phyloP scores from a whole-genome alignment of 2,329 filamentous ascomycete species.

The Hymenoscyphus occultus region DNA sequence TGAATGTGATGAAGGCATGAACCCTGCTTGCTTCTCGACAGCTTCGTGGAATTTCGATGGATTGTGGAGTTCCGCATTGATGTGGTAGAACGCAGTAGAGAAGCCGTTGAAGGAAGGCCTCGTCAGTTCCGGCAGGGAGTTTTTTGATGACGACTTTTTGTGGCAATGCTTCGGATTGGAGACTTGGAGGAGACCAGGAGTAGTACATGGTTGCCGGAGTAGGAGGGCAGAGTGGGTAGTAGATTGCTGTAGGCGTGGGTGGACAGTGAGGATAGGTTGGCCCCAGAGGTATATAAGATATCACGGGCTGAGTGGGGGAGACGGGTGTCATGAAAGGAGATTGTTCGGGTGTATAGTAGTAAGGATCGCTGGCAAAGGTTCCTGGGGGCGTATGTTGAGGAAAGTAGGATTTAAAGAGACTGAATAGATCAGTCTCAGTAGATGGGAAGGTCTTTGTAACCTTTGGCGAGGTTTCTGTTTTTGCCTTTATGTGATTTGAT shows the following conservation, averaged over 20 bases:
- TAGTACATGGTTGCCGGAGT: neutral
- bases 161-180: neutral
- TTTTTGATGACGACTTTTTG: slow-evolving; percentile 25
- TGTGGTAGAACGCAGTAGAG: slow-evolving; percentile 8
- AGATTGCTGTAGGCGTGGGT: neutral
- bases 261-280: neutral
- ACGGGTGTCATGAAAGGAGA: neutral
- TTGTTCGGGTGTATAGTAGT: neutral
- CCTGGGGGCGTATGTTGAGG: neutral
- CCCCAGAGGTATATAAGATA: neutral
- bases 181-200: neutral
- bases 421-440: neutral
- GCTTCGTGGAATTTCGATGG: slow-evolving; percentile 19
- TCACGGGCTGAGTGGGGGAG: neutral
- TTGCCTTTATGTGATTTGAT: neutral
- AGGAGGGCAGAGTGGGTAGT: neutral
- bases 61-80: slow-evolving; percentile 8
- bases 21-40: slow-evolving; percentile 17
- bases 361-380: neutral
- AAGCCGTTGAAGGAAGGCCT: slow-evolving; percentile 14
- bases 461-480: neutral
- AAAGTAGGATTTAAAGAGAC: neutral
- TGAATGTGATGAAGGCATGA: slow-evolving; percentile 25
- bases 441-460: neutral
- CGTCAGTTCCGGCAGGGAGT: slow-evolving; percentile 14